Evolutionary conservation across 495 filamentous ascomycete species (phyloP).

Genomic region (Xanthoparmelia taractica): DNA sequence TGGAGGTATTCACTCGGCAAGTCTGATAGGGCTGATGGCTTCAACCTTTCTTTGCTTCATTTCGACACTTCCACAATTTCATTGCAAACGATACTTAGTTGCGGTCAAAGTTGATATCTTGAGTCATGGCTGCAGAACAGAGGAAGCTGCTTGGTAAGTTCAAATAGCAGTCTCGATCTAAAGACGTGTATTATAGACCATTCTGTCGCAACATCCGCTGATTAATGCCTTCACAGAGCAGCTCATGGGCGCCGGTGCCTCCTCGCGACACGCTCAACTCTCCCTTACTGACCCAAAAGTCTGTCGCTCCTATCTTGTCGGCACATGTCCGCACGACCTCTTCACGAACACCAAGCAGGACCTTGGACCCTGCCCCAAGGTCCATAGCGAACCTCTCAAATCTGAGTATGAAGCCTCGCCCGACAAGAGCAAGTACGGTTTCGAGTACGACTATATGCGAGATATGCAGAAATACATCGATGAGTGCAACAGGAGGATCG

Average conservation of each 20-base stretch:
- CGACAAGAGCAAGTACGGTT: constrained; percentile 73
- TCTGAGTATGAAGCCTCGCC: constrained; percentile 69
- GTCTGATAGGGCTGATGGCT: constrained; percentile 9
- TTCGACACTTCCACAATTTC: neutral
- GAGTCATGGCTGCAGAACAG: constrained; percentile 85
- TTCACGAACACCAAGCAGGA: constrained; percentile 99
- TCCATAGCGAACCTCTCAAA: constrained; percentile 83
- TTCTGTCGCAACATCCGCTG: constrained; percentile 1
- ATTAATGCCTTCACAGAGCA: constrained; percentile 48
- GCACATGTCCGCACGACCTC: constrained; percentile 95
- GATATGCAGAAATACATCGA: constrained; percentile 95
- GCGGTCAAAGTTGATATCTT: neutral
- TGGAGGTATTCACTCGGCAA: neutral
- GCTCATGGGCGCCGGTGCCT: constrained; percentile 66
- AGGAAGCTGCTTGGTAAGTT: constrained; percentile 81
- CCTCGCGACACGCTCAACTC: constrained; percentile 67
- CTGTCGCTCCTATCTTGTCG: constrained; percentile 88
- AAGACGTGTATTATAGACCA: neutral
- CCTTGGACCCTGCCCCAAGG: constrained; percentile 80
- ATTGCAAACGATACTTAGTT: neutral
- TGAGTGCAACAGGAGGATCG: constrained; percentile 91
- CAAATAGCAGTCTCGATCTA: neutral
- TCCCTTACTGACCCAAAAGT: constrained; percentile 88
- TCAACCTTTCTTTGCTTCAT: neutral
- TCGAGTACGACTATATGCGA: constrained; percentile 92